Percentiles rank a stretch among this genome's conserved stretches.
These are phyloP conservation scores for Setaria viridis DNA, from an alignment of 202 grass and related monocot species.

Conservation along the genomic window DNA sequence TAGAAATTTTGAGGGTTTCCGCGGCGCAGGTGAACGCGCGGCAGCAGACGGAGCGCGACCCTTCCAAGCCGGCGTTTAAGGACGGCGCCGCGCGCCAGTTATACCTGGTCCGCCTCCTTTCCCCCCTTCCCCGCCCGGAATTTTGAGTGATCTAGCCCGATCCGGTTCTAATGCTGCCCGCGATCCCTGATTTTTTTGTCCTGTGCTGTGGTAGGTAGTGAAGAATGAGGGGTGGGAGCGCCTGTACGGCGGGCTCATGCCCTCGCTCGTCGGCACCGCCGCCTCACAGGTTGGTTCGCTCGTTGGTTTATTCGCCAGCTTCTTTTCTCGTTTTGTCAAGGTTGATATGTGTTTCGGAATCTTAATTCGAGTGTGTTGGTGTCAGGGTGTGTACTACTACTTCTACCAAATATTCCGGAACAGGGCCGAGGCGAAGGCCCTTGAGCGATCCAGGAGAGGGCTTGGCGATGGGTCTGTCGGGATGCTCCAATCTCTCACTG, in stretches of 20 bases:
- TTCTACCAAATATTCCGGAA: constrained; percentile 96
- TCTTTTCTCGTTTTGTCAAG: not conserved
- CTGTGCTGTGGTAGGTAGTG: constrained; percentile 60
- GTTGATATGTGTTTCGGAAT: not conserved
- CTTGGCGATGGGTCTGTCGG: constrained; percentile 91
- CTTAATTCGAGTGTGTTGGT: constrained; percentile 4
- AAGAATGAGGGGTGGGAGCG: constrained; percentile 90
- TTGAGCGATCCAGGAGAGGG: constrained; percentile 60
- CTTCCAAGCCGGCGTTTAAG: constrained; percentile 64
- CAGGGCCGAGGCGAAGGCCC: constrained; percentile 67
- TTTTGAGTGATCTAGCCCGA: constrained; percentile 15
- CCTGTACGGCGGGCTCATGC: constrained; percentile 79
- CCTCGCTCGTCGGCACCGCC: constrained; percentile 86
- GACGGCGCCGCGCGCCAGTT: constrained; percentile 78
- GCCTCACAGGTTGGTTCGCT: constrained; percentile 72
- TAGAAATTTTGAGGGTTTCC: not conserved
- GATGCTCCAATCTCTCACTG: constrained; percentile 82
- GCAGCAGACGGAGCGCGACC: constrained; percentile 93
- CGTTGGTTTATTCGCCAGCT: constrained; percentile 14
- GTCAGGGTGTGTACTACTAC: constrained; percentile 95
- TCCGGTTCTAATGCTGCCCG: constrained; percentile 34
- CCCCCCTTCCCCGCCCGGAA: not conserved
- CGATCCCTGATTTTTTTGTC: constrained; percentile 31
- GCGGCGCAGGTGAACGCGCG: constrained; percentile 88
- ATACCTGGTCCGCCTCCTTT: constrained; percentile 54